A percentile compares a stretch with the other conserved stretches of the same genome.
These are phyloP conservation scores for Trichomonas tenax DNA, from an alignment of 208 protist species.

Conservation along the genomic window DNA sequence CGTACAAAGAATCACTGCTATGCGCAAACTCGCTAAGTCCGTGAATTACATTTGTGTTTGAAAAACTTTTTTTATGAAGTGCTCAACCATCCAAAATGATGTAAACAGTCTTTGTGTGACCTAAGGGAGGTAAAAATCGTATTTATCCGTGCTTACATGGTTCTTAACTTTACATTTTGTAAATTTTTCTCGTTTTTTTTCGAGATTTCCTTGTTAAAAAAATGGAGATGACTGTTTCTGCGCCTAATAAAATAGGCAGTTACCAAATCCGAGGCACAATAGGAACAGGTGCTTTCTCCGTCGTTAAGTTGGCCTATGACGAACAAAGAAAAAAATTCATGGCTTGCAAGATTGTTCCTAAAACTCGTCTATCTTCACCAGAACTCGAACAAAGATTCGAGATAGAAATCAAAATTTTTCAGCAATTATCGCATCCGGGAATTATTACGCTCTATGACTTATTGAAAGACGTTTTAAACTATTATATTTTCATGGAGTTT, in stretches of 20 bases:
- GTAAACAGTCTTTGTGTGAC: no score
- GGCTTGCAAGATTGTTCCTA: not conserved
- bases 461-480: not conserved
- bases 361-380: not conserved
- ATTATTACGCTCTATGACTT: not conserved
- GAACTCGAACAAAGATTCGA: not conserved
- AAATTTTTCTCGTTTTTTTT: not conserved
- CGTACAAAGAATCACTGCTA: no score
- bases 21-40: no score
- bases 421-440: not conserved
- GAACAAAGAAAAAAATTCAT: not conserved
- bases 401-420: not conserved
- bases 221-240: not conserved
- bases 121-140: no score
- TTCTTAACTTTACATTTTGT: no score
- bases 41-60: no score
- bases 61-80: no score
- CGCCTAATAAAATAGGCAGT: not conserved
- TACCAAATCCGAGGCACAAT: not conserved
- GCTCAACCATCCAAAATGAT: no score
- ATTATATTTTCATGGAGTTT: conserved; percentile 5
- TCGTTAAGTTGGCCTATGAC: not conserved
- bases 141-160: no score
- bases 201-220: not conserved
- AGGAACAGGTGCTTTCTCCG: not conserved